These are phyloP conservation scores for Eucalyptus curtisii DNA, from an alignment of 345 rosid genomes.

Conservation along the genomic window DNA sequence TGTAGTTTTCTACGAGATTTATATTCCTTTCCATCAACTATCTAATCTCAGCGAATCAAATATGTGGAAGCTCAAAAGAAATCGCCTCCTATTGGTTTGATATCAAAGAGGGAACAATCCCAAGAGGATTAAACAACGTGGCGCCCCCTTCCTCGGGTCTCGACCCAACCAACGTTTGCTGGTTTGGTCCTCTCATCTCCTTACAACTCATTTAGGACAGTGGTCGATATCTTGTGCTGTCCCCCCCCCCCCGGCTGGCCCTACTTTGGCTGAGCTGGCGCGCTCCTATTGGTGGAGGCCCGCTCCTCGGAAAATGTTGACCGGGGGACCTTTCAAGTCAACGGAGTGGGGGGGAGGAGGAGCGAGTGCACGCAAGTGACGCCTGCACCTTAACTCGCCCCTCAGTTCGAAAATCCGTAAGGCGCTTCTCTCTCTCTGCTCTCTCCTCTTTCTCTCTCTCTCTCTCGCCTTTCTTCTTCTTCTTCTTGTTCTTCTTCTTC, in stretches of 20 bases:
- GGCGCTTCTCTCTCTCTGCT: neutral
- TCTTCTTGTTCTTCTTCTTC: neutral
- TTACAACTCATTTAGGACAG: neutral
- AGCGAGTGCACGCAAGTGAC: neutral
- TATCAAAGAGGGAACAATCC: neutral
- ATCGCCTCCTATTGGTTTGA: neutral
- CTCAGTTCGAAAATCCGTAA: neutral
- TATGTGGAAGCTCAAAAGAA: too few species aligned
- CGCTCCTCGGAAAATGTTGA: neutral
- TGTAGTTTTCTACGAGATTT: fast-evolving
- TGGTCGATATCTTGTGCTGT: neutral
- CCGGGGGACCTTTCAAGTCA: neutral
- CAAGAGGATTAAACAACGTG: neutral
- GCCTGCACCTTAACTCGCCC: neutral
- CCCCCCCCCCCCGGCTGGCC: neutral
- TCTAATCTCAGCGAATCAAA: neutral
- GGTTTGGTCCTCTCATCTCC: neutral
- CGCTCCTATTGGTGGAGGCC: neutral
- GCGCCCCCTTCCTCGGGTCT: neutral
- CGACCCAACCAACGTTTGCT: neutral
- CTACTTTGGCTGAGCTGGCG: neutral
- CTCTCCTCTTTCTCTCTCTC: neutral
- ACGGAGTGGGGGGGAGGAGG: fast-evolving
- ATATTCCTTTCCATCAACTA: neutral
- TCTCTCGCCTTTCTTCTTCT: neutral